Evolutionary conservation across 345 rosid genomes (phyloP).

Genomic region (Pistacia vera): DNA sequence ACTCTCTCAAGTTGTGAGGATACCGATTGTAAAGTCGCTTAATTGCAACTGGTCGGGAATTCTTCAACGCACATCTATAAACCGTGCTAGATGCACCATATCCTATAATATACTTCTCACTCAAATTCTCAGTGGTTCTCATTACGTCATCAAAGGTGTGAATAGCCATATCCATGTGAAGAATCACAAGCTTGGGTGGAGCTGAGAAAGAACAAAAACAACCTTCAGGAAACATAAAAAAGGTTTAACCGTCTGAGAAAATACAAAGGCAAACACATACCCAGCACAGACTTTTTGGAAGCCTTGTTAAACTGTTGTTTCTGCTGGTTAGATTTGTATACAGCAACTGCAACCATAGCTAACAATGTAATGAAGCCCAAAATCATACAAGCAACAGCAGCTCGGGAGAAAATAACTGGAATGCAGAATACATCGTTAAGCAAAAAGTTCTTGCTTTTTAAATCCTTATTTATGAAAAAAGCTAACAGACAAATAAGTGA

Average conservation of each 20-base stretch:
- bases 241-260: background rate
- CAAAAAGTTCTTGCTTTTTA: background rate
- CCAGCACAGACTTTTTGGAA: constrained; percentile 39
- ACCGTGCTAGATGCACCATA: constrained; percentile 94
- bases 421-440: background rate
- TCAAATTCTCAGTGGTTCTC: constrained; percentile 81
- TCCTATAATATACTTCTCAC: constrained; percentile 73
- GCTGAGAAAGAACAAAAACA: constrained; percentile 33
- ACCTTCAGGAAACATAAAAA: background rate
- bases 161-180: constrained; percentile 95
- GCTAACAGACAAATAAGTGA: background rate
- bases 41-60: constrained; percentile 71
- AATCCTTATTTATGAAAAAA: background rate
- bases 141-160: constrained; percentile 86
- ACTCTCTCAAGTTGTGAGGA: constrained; percentile 65
- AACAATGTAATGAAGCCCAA: constrained; percentile 59
- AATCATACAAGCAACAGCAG: constrained; percentile 60
- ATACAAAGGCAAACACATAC: constrained; percentile 23
- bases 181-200: constrained; percentile 84
- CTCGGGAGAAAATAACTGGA: constrained; percentile 54
- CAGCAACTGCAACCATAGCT: constrained; percentile 45
- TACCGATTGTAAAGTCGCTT: constrained; percentile 80
- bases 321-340: constrained; percentile 66
- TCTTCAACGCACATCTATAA: constrained; percentile 76
- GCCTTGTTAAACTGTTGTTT: constrained; percentile 28